Base-by-base conservation (phyloP, 345 rosid species). In the Noccaea caerulescens region DNA sequence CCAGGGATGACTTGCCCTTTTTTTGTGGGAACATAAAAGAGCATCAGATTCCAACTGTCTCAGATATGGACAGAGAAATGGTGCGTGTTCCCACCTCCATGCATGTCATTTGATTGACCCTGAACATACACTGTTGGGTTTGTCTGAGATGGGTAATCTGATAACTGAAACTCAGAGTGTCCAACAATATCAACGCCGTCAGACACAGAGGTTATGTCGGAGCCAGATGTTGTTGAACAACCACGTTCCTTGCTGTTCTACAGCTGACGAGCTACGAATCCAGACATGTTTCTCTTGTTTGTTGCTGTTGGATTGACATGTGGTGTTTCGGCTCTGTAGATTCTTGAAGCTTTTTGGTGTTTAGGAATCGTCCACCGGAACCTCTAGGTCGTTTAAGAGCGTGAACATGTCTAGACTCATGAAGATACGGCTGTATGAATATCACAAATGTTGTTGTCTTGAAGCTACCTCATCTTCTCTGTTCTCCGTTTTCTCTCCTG, bases 1-100 rank as follows among this genome's bases (percentile, higher is more conserved):
- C 97, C 94, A 90, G 86, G 90, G 97, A 90, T 86, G 96, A 88
- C 90, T 86, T 90, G 84, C 93, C 93, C 18, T 16, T 16, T 65
- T 20, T 20, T 81, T 27, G 53, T 50, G 66, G 72, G 82, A 71
- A 70, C 55, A 62, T 46, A 58, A 79, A 87, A 16, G 73, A 84
- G 65, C 71, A 69, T 76, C 76, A 65, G 9, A 55, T 73, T 61
- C 59, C 49, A 39, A 20, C 67, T 58, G 66, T 61, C 77, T 77
- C 80, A 32, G 68, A 58, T 65, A 63, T 52, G 76, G 70, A 59
- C 73, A 33, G 82, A 60, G 63, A 79, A 74, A 34, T 43, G 75
- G 56, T 76, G 85, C 23, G 50, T 56, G 71, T 71, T 68, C 38
- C 79, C 71, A 54, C 79, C 80, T 10, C 82, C 80, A 33, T 38